A percentile compares a stretch with the other conserved stretches of the same genome.
phyloP scores from a whole-genome alignment of 257 asterid genomes.

The Pogostemon cablin region DNA sequence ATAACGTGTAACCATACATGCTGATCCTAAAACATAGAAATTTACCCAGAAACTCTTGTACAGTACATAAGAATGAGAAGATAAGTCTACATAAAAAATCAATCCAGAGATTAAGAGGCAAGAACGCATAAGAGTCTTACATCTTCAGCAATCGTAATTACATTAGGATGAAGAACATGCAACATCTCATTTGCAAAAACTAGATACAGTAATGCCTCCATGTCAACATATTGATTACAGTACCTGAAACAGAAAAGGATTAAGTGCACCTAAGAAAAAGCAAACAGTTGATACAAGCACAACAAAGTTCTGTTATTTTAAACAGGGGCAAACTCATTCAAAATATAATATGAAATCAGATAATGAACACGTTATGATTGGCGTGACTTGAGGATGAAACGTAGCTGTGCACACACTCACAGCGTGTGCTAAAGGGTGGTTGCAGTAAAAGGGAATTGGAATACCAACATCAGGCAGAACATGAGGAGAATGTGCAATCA shows the following conservation, averaged over 20 bases:
- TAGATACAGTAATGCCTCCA: conserved; percentile 85
- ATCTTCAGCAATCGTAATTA: conserved; percentile 96
- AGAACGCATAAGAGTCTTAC: conserved; percentile 51
- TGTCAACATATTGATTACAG: conserved; percentile 96
- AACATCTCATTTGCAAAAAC: conserved; percentile 84
- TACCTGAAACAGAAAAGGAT: conserved; percentile 59
- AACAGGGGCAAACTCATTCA: conserved; percentile 25
- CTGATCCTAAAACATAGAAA: conserved; percentile 17
- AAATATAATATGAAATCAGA: conserved; percentile 3
- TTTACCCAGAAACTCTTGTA: conserved; percentile 11
- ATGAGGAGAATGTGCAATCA: conserved; percentile 10
- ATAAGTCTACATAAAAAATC: neutral
- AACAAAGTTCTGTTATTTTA: conserved; percentile 6
- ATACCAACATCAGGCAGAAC: neutral
- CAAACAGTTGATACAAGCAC: conserved; percentile 7
- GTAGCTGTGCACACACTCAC: neutral
- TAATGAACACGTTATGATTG: neutral
- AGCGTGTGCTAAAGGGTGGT: conserved; percentile 2
- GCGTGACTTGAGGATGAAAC: neutral
- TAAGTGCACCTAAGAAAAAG: conserved; percentile 17
- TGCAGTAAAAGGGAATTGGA: conserved; percentile 7
- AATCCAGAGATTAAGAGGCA: neutral
- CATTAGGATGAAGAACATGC: conserved; percentile 85
- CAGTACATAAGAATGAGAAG: conserved; percentile 4
- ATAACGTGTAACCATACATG: conserved; percentile 6